A percentile compares a stretch with the other conserved stretches of the same genome.
Evolutionary conservation across 169 alveolate genomes (phyloP).

Genomic region (Cryptosporidium viatorum): DNA sequence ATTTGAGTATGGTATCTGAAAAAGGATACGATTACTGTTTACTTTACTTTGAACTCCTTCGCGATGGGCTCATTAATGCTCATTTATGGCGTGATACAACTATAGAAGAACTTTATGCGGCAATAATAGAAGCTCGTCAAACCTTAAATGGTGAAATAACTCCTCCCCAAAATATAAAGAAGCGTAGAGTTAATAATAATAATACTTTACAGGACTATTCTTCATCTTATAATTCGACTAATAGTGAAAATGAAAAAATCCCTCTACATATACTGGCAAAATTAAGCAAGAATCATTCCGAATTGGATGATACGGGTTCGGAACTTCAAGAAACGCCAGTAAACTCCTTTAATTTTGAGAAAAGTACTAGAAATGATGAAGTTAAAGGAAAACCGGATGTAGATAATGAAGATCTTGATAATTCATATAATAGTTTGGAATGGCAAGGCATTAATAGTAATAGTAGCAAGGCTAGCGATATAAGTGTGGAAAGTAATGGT

Average conservation of each 20-base stretch:
- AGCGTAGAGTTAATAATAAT: neutral
- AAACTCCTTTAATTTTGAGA: neutral
- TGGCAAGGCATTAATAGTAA: constrained; percentile 34
- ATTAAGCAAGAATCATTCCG: constrained; percentile 20
- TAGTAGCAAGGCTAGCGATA: constrained; percentile 42
- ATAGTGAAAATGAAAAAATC: constrained; percentile 10
- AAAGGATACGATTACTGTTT: constrained; percentile 73
- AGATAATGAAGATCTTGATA: neutral
- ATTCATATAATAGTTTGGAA: constrained; percentile 19
- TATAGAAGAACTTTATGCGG: constrained; percentile 10
- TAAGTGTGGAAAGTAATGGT: constrained; percentile 9
- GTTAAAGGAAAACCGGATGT: constrained; percentile 6
- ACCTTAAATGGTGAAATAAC: constrained; percentile 27
- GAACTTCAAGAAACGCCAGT: constrained; percentile 45
- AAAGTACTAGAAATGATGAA: constrained; percentile 26
- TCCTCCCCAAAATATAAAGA: constrained; percentile 48
- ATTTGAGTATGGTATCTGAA: constrained; percentile 61
- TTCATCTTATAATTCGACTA: neutral
- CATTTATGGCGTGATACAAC: constrained; percentile 61
- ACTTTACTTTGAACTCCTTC: constrained; percentile 56
- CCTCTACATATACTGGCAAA: constrained; percentile 54
- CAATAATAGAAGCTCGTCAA: constrained; percentile 41
- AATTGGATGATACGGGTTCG: neutral
- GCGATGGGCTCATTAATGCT: constrained; percentile 50
- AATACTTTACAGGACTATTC: neutral